A percentile compares a stretch with the other conserved stretches of the same genome.
Conservation (phyloP, 2,329 filamentous ascomycete genomes). For the Coniochaeta prunicola region DNA sequence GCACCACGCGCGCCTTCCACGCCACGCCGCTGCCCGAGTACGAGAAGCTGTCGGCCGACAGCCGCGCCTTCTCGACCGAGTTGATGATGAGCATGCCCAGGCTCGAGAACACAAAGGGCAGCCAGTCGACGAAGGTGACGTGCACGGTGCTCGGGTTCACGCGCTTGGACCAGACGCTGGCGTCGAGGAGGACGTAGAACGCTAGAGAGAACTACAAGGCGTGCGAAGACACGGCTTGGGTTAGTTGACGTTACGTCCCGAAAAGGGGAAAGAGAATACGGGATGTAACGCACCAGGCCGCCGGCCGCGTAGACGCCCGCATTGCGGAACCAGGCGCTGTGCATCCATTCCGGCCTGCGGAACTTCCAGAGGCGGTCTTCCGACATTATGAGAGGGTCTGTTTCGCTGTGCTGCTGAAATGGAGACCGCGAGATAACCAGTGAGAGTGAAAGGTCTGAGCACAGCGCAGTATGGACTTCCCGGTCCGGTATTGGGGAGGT, state of each 20-base stretch:
- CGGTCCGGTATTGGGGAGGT: background rate
- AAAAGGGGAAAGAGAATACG: background rate
- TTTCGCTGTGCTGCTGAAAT: no score
- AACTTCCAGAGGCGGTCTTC: slow-evolving; percentile 64
- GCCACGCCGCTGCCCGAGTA: slow-evolving; percentile 58
- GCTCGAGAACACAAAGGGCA: slow-evolving; percentile 59
- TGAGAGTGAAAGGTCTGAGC: no score
- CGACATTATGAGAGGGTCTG: slow-evolving; percentile 36
- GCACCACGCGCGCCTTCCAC: slow-evolving; percentile 61
- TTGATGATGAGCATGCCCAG: slow-evolving; percentile 68
- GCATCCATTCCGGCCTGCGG: slow-evolving; percentile 58
- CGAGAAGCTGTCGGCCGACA: slow-evolving; percentile 55
- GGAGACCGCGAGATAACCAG: no score
- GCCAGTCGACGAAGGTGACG: slow-evolving; percentile 63
- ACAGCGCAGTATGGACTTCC: no score
- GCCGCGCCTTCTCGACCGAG: slow-evolving; percentile 58
- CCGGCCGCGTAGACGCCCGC: slow-evolving; percentile 56
- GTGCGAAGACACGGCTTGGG: background rate
- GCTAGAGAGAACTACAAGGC: slow-evolving; percentile 54
- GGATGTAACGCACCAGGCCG: slow-evolving; percentile 45
- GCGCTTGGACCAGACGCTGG: slow-evolving; percentile 60
- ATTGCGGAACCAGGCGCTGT: slow-evolving; percentile 56
- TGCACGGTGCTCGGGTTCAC: slow-evolving; percentile 54
- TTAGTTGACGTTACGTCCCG: background rate
- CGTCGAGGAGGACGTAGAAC: slow-evolving; percentile 63